Base-by-base conservation (phyloP, 345 rosid species). In the Moricandia moricandioides region DNA sequence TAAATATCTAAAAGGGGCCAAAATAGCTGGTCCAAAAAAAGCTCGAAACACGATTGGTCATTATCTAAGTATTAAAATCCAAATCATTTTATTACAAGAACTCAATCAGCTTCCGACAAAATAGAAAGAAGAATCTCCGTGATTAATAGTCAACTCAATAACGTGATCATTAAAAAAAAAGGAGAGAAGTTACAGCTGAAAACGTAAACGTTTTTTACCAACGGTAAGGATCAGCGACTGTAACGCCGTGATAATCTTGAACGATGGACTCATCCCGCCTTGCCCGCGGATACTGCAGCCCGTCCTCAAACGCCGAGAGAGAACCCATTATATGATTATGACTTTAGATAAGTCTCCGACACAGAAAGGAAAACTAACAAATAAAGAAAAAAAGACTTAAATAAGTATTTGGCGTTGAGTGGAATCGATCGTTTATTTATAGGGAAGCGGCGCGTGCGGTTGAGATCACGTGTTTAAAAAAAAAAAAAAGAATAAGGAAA, bases 151-250 rank as follows among this genome's bases (percentile, higher is more conserved):
- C 54, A 75, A 16, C 39, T 58, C 54, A 62, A 68, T 9, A 74
- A 30, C 62, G 52, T 58, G 51, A 55, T 34, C 0, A 63, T 9
- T 27, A 0, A 33, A n/a, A 35, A 39, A 24, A 27, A 43, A 16
- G 1, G 0, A 76, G 49, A 35, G 27, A 68, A 69, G 47, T 14
- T n/a, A 56, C 6, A 72, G 69, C 60, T 40, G 70, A 13, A 65
- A 52, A 49, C 56, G 56, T 8, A 7, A 71, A 21, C 24, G 24
- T 21, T 21, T 21, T 9, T 76, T 85, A 91, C 99, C 99, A 92
- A 67, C 97, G 85, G 69, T 90, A 92, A 80, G 97, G 97, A 72
- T 94, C 97, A 13, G 90, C 51, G 52, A 91, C 73, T 73, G 81
- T 79, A 29, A 89, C 87, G 69, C 97, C 97, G 61, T 90, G 91